Evolutionary conservation across 2,329 filamentous ascomycete genomes (phyloP).

Genomic region (Arachnopeziza araneosa): DNA sequence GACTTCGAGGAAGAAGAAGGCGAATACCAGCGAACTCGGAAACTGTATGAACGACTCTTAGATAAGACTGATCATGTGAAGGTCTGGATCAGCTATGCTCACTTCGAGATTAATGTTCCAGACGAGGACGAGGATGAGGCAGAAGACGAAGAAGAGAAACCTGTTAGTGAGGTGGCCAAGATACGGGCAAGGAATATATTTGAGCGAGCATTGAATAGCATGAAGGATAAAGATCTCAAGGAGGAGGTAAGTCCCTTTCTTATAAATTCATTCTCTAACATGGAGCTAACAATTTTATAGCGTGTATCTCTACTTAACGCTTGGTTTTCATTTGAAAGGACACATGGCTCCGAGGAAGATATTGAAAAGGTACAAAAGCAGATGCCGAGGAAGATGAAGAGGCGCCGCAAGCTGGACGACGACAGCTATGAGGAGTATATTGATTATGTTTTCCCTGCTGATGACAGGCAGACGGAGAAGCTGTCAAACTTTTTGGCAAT

Average conservation of each 20-base stretch:
- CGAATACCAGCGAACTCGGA: conserved; percentile 77
- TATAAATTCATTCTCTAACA: not conserved
- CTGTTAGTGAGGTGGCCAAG: conserved; percentile 79
- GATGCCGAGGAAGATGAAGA: conserved; percentile 92
- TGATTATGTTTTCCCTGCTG: conserved; percentile 94
- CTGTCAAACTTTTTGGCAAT: conserved; percentile 78
- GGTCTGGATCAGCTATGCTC: conserved; percentile 98
- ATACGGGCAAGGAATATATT: conserved; percentile 76
- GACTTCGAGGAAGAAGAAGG: conserved; percentile 97
- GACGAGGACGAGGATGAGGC: conserved; percentile 61
- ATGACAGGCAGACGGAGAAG: conserved; percentile 80
- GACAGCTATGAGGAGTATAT: conserved; percentile 94
- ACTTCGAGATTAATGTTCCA: conserved; percentile 93
- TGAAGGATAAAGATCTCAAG: conserved; percentile 87
- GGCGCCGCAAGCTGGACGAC: conserved; percentile 84
- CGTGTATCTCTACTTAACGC: conserved; percentile 86
- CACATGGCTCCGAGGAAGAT: conserved; percentile 70
- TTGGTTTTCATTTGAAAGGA: conserved; percentile 88
- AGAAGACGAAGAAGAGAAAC: conserved; percentile 48
- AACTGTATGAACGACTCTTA: conserved; percentile 83
- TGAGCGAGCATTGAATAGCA: conserved; percentile 73
- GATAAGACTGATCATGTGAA: conserved; percentile 98
- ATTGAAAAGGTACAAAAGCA: conserved; percentile 80
- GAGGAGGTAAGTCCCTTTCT: conserved; percentile 56
- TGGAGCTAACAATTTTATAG: conserved; percentile 36